phyloP scores from a whole-genome alignment of 768 basidiomycete species.

The Myochromella boudieri region DNA sequence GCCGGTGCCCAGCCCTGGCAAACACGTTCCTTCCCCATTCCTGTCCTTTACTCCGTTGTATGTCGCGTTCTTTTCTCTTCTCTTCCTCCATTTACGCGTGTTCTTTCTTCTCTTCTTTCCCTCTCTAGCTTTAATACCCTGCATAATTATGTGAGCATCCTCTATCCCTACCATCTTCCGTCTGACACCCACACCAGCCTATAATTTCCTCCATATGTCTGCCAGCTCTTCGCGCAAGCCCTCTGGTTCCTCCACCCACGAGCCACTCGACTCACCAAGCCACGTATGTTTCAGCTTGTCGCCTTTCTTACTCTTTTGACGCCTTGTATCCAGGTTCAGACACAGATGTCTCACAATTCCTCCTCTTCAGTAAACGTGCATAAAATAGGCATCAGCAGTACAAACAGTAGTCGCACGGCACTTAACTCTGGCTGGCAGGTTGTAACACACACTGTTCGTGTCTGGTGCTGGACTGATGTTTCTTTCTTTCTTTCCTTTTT shows the following conservation, averaged over 20 bases:
- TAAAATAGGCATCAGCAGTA: conserved; percentile 48
- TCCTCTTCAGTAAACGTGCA: conserved; percentile 48
- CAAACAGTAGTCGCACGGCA: conserved; percentile 46
- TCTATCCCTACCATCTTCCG: not conserved
- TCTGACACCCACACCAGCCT: conserved; percentile 7
- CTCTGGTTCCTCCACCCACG: conserved; percentile 68
- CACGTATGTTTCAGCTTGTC: conserved; percentile 40
- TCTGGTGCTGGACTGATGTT: conserved; percentile 1
- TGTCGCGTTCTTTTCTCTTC: conserved; percentile 26
- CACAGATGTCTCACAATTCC: conserved; percentile 47
- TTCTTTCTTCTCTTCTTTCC: conserved; percentile 24
- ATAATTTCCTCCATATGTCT: conserved; percentile 30
- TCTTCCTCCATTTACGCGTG: conserved; percentile 29
- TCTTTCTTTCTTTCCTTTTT: conserved; percentile 14
- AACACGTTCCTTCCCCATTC: conserved; percentile 3
- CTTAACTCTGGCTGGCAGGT: conserved; percentile 73
- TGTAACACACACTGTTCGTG: conserved; percentile 19
- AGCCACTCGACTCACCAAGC: conserved; percentile 59
- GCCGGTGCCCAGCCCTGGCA: not conserved
- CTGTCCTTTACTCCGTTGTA: conserved; percentile 17
- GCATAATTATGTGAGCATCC: conserved; percentile 15
- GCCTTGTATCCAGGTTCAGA: conserved; percentile 29
- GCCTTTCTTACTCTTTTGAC: conserved; percentile 2
- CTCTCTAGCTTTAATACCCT: conserved; percentile 13
- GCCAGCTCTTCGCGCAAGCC: conserved; percentile 60